Evolutionary conservation across 345 rosid species (phyloP).

Genomic region (Eucalyptus polybractea): DNA sequence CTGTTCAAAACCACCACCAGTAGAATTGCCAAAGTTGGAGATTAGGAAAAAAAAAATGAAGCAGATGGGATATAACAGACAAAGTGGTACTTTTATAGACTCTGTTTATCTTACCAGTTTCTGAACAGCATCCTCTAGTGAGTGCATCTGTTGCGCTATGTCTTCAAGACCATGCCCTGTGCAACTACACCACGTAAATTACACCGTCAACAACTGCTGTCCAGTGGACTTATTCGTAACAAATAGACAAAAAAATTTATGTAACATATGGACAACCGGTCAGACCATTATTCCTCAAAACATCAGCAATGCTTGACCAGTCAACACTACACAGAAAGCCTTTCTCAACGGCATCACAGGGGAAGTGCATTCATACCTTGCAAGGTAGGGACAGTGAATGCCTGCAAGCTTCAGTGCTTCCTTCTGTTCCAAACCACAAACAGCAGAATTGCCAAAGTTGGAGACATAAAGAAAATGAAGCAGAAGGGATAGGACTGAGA

Average conservation of each 20-base stretch:
- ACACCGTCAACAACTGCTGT: background rate
- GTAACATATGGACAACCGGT: background rate
- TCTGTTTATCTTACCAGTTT: background rate
- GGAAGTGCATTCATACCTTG: background rate
- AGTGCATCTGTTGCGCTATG: background rate
- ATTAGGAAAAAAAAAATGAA: background rate
- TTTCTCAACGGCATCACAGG: background rate
- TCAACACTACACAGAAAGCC: background rate
- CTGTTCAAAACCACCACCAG: background rate
- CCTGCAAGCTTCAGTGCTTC: background rate
- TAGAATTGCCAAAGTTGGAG: background rate
- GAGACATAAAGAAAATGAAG: background rate
- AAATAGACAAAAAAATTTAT: background rate
- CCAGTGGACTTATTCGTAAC: background rate
- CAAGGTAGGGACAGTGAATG: background rate
- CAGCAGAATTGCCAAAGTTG: background rate
- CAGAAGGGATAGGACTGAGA: background rate
- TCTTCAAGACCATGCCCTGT: background rate
- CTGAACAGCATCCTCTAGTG: background rate
- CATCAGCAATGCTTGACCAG: background rate
- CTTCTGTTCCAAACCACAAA: background rate
- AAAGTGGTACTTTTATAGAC: background rate
- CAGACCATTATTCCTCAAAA: background rate
- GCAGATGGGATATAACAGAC: background rate
- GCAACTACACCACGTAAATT: background rate